Conservation (phyloP, 139 green algal species). For the Closterium sp. region DNA sequence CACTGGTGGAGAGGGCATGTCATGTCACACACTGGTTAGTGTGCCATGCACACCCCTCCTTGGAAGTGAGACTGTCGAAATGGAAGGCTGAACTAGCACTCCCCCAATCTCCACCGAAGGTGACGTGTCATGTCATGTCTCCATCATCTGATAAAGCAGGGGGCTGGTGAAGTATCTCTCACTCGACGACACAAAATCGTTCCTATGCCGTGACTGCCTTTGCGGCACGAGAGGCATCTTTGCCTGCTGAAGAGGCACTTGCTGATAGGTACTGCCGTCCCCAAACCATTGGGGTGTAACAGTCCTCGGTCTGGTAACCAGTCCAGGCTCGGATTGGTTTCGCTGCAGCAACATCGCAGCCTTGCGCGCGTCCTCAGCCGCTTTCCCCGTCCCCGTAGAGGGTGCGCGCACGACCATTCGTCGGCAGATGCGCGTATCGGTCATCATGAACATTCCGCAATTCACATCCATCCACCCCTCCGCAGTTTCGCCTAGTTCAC, state of each 20-base stretch:
- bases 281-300: neutral
- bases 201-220: neutral
- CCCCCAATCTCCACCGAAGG: too few relatives aligned
- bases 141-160: neutral
- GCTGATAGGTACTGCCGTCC: neutral
- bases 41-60: too few relatives aligned
- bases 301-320: neutral
- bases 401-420: neutral
- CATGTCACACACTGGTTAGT: too few relatives aligned
- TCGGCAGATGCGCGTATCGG: neutral
- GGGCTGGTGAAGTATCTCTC: neutral
- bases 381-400: neutral
- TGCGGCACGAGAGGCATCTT: neutral
- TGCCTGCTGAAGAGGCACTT: neutral
- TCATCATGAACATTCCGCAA: neutral
- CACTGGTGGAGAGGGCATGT: too few relatives aligned
- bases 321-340: neutral
- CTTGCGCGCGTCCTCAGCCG: neutral
- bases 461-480: neutral
- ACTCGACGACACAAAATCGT: neutral
- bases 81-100: too few relatives aligned
- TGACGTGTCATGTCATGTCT: too few relatives aligned
- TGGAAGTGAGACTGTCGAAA: too few relatives aligned
- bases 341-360: neutral
- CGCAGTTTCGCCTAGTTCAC: neutral